Evolutionary conservation across 768 basidiomycete species (phyloP).

Genomic region (Tremella mesenterica): DNA sequence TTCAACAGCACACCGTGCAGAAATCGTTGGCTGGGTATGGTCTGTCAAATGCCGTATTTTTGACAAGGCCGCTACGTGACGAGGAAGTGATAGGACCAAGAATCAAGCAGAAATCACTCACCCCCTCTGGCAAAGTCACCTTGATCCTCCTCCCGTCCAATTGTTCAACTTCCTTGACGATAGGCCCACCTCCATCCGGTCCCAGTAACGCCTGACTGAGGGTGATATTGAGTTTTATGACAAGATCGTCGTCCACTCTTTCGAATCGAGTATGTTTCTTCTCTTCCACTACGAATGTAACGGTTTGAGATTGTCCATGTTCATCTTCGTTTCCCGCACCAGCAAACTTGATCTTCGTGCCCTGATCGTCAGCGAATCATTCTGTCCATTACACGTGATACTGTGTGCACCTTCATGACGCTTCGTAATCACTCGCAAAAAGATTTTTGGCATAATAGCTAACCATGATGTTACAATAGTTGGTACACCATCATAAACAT

Average conservation of each 20-base stretch:
- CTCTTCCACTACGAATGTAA: slow-evolving; percentile 94
- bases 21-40: too few relatives aligned
- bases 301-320: slow-evolving; percentile 48
- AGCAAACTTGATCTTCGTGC: slow-evolving; percentile 88
- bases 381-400: too few relatives aligned
- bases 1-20: too few relatives aligned
- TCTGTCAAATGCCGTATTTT: too few relatives aligned
- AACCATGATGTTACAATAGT: too few relatives aligned
- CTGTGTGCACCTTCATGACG: too few relatives aligned
- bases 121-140: slow-evolving; percentile 54
- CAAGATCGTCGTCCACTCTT: slow-evolving; percentile 71
- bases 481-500: too few relatives aligned
- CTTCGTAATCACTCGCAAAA: too few relatives aligned
- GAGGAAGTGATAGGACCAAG: too few relatives aligned
- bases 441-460: too few relatives aligned
- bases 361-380: too few relatives aligned
- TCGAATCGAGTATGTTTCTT: slow-evolving; percentile 72
- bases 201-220: slow-evolving; percentile 77
- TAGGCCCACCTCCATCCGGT: slow-evolving; percentile 44
- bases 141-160: slow-evolving; percentile 74
- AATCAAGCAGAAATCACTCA: too few relatives aligned
- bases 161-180: slow-evolving; percentile 58
- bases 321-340: slow-evolving; percentile 56
- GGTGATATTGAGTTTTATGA: slow-evolving; percentile 55
- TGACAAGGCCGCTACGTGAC: neutral